Base-by-base conservation (phyloP, 1,284 basidiomycete species). In the Ustilago shanxiensis region DNA sequence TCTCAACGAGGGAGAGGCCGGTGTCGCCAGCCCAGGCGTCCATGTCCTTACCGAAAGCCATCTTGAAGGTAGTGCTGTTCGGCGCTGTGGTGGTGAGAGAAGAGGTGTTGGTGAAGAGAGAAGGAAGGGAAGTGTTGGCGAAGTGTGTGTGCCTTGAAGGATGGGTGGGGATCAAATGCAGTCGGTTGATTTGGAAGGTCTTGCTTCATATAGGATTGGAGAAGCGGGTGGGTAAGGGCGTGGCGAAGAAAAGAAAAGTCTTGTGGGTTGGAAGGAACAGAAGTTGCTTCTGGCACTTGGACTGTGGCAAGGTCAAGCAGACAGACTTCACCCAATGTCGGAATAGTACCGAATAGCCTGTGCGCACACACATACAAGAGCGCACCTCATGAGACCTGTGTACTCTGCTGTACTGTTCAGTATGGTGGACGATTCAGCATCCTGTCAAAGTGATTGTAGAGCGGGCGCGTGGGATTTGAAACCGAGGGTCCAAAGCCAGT, bases 1-100 rank as follows among this genome's bases (percentile, higher is more conserved):
- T 77, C 74, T 83, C 82, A 39, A 83, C 70, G 33, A 83, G 77
- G 45, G 80, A 68, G 28, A 83, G 80, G 44, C 77, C 72, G 31
- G 70, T 76, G 56, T 74, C 60, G 72, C 68, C 68, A 64, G 74
- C 67, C 77, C 79, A 82, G 63, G 73, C 79, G 72, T 82, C 81
- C 73, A 82, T 55, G 53, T 82, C 81, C 63, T 72, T 58, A 67
- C 81, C 81, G 77, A 81, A 82, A 73, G 72, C 72, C 81, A 83
- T 83, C 22, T 26, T 79, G 54, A 33, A 37, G 22, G 28, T 41
- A 16, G 22, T 54, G 52, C 59, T 50, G 49, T 56, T 52, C 24
- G 56, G 55, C 29, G 31, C 16, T 44, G 50, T 47, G 45, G 26
- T 41, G 37, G 14, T 44, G 28, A 18, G 41, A 29, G 24, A 54